Conservation (phyloP, 2,329 filamentous ascomycete genomes). For the Diplocarpon mali region DNA sequence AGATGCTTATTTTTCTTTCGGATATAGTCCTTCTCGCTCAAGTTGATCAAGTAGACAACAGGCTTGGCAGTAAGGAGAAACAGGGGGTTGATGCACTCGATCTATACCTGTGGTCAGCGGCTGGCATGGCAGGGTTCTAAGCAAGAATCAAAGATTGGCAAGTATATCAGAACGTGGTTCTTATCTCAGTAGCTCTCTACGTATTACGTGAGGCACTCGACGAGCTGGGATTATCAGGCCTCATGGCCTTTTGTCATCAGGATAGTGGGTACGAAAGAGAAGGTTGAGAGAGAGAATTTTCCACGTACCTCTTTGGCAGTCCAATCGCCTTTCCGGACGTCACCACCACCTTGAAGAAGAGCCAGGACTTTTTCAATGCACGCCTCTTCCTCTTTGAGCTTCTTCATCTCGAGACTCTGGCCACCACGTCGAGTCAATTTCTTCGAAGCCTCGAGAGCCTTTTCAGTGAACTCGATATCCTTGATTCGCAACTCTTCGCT, state of each 20-base stretch:
- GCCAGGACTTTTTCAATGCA: conserved; percentile 83
- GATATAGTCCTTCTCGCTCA: conserved; percentile 94
- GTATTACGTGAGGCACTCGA: conserved; percentile 78
- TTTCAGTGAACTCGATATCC: conserved; percentile 97
- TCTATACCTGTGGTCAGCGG: conserved; percentile 39
- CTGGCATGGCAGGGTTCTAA: conserved; percentile 16
- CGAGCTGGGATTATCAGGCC: conserved; percentile 99
- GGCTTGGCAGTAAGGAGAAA: conserved; percentile 94
- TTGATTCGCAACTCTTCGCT: conserved; percentile 93
- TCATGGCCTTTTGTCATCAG: conserved; percentile 98
- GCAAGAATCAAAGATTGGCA: conserved; percentile 12
- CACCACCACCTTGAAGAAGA: conserved; percentile 78
- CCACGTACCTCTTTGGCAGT: conserved; percentile 80
- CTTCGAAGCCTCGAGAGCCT: conserved; percentile 79
- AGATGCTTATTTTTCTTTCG: conserved; percentile 99
- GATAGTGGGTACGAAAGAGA: conserved; percentile 30
- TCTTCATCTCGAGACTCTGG: conserved; percentile 96
- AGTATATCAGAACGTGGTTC: conserved; percentile 27
- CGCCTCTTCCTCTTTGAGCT: conserved; percentile 86
- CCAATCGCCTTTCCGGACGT: conserved; percentile 88
- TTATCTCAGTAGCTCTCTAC: conserved; percentile 83
- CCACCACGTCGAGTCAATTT: conserved; percentile 94
- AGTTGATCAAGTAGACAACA: conserved; percentile 91
- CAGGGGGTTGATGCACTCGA: conserved; percentile 95
- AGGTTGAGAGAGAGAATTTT: conserved; percentile 14